A percentile compares a stretch with the other conserved stretches of the same genome.
phyloP scores from a whole-genome alignment of 177 flowering plant genomes.

The Telopea speciosissima region DNA sequence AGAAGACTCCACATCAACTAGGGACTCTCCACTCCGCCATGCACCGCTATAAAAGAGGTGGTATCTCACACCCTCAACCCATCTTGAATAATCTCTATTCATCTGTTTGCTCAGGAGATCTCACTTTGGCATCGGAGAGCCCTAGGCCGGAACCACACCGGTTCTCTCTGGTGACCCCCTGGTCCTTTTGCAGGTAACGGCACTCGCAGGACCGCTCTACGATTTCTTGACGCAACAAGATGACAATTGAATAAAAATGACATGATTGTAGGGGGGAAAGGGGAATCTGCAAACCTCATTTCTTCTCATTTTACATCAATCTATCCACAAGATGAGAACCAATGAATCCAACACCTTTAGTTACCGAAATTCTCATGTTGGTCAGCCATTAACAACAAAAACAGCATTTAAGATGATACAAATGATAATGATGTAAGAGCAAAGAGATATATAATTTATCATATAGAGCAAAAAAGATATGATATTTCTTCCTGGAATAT shows the following conservation, averaged over 20 bases:
- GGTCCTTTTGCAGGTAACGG: too few species aligned
- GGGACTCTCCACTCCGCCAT: too few species aligned
- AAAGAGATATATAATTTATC: background rate
- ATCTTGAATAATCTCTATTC: too few species aligned
- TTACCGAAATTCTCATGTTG: constrained; percentile 84
- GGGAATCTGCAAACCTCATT: constrained; percentile 54
- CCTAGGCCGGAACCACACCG: too few species aligned
- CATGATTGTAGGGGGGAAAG: background rate
- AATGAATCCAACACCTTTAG: constrained; percentile 98
- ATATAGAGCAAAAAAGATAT: background rate
- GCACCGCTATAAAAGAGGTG: too few species aligned
- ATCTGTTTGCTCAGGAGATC: too few species aligned
- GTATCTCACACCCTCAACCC: too few species aligned
- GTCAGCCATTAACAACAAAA: constrained; percentile 38
- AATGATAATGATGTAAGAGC: background rate
- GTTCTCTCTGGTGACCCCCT: too few species aligned
- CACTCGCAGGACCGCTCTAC: too few species aligned
- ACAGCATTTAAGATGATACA: background rate
- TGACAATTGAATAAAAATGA: background rate
- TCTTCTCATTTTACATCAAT: constrained; percentile 87
- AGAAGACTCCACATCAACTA: too few species aligned
- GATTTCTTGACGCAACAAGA: too few species aligned
- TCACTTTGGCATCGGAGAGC: too few species aligned
- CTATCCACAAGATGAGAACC: constrained; percentile 95
- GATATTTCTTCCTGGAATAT: background rate